Conservation (phyloP, 2,329 filamentous ascomycete species). For the Phialocephala subalpina region DNA sequence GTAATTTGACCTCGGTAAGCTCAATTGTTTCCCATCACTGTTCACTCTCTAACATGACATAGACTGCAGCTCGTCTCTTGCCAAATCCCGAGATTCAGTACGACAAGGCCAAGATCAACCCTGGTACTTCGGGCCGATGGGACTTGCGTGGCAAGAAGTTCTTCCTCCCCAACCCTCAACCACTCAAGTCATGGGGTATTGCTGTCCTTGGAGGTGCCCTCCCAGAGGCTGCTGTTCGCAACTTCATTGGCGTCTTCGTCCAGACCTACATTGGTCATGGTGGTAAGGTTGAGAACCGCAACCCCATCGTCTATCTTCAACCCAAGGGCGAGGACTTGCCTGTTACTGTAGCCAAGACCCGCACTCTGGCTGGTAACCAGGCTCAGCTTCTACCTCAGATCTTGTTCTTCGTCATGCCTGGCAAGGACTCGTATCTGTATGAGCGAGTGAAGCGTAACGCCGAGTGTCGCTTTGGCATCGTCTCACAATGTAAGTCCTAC, state of each 20-base stretch:
- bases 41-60: constrained; percentile 23
- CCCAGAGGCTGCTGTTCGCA: constrained; percentile 53
- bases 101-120: constrained; percentile 55
- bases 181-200: constrained; percentile 79
- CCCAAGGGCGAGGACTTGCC: constrained; percentile 27
- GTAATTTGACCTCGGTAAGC: constrained; percentile 62
- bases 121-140: constrained; percentile 80
- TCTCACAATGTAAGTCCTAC: constrained; percentile 68
- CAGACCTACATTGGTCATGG: constrained; percentile 68
- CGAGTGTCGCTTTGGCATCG: constrained; percentile 84
- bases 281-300: constrained; percentile 57
- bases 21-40: too few relatives aligned
- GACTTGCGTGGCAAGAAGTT: constrained; percentile 87
- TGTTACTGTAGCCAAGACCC: constrained; percentile 24
- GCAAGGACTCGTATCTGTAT: constrained; percentile 77
- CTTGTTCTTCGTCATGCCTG: constrained; percentile 78
- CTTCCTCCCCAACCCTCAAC: constrained; percentile 65
- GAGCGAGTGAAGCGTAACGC: constrained; percentile 87
- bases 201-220: constrained; percentile 68
- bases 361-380: constrained; percentile 33
- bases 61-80: constrained; percentile 75
- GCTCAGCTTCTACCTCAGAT: constrained; percentile 66
- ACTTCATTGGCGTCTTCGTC: constrained; percentile 68
- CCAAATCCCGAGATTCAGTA: constrained; percentile 77
- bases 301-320: constrained; percentile 50